Percentiles rank a stretch among this genome's conserved stretches.
phyloP scores from a whole-genome alignment of 1,284 basidiomycete species.

The Golubevia pallescens region DNA sequence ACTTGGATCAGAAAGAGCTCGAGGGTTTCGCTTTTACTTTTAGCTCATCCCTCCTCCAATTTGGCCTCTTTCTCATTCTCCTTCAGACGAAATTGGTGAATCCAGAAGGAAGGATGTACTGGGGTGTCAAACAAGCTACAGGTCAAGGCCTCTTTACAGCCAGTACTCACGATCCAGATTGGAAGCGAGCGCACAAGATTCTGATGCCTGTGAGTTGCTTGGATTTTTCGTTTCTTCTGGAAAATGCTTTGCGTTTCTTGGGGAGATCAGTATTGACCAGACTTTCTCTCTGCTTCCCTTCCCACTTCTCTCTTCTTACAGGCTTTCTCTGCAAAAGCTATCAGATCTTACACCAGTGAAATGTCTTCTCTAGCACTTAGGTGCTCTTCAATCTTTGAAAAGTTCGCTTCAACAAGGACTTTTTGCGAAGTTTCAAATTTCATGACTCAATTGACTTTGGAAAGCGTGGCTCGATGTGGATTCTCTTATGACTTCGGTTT shows the following conservation, averaged over 20 bases:
- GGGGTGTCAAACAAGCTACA: not conserved
- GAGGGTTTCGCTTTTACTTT: not conserved
- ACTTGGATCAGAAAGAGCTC: no score
- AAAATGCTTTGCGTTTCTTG: not conserved
- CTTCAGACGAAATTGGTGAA: not conserved
- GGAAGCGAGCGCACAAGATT: not conserved
- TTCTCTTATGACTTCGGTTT: constrained; percentile 2
- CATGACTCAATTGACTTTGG: constrained; percentile 2
- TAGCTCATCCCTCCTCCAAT: not conserved
- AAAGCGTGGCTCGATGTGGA: constrained; percentile 1
- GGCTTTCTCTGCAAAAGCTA: constrained; percentile 2
- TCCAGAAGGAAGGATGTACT: not conserved
- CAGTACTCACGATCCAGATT: not conserved
- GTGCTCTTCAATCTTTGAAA: not conserved
- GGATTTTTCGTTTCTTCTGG: not conserved
- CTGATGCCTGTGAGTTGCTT: not conserved
- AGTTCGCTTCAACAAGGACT: not conserved
- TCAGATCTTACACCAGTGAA: constrained; percentile 1
- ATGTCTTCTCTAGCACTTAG: not conserved
- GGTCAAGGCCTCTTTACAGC: not conserved
- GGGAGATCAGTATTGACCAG: not conserved
- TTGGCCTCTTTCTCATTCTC: not conserved
- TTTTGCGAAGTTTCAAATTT: constrained; percentile 1
- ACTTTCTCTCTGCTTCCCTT: not conserved
- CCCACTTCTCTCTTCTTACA: not conserved